Evolutionary conservation across 73 alveolate species (phyloP), one percentile per base, ranked within the genome.

Genomic region (Tetrahymena borealis): DNA sequence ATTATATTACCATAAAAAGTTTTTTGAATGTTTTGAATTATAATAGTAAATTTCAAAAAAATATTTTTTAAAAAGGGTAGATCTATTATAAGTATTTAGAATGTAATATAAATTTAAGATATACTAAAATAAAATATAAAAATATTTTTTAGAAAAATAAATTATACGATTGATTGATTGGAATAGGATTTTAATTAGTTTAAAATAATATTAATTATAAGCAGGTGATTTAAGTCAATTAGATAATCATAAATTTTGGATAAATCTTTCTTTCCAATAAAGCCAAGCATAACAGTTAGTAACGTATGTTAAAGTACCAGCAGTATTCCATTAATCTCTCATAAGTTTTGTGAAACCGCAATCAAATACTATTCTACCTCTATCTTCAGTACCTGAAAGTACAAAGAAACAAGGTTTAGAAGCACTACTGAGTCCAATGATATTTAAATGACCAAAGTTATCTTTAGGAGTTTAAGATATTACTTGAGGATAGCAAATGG

Each of bases 211-310:
- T 60, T n/a, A n/a, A n/a, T n/a, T n/a, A n/a, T n/a, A n/a, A n/a
- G n/a, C n/a, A n/a, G n/a, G n/a, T n/a, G n/a, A n/a, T n/a, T n/a
- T n/a, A n/a, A n/a, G n/a, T n/a, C n/a, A n/a, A 1, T 20, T 60
- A 5, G n/a, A 2, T 0, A 11, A 60, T 60, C 85, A 60, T n/a
- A 60, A 18, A 60, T 60, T 60, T 60, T 60, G 28, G n/a, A 60
- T 35, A 35, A 60, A 60, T 60, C 85, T 60, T 60, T 60, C 85
- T 28, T 60, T 60, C 85, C 85, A 60, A n/a, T 60, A 60, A 12
- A 93, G 12, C 95, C 95, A 93, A 8, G 95, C 95, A 32, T 92
- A 93, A 32, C 95, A 93, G 32, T 93, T 93, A 78, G 94, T 93
- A 31, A 93, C 95, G 18, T 93, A 93, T 28, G 94, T 90, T 1